Percentiles rank a stretch among this genome's conserved stretches.
These are phyloP conservation scores for Euphorbia schlechtendalii DNA, from an alignment of 441 rosid species.

Conservation along the genomic window DNA sequence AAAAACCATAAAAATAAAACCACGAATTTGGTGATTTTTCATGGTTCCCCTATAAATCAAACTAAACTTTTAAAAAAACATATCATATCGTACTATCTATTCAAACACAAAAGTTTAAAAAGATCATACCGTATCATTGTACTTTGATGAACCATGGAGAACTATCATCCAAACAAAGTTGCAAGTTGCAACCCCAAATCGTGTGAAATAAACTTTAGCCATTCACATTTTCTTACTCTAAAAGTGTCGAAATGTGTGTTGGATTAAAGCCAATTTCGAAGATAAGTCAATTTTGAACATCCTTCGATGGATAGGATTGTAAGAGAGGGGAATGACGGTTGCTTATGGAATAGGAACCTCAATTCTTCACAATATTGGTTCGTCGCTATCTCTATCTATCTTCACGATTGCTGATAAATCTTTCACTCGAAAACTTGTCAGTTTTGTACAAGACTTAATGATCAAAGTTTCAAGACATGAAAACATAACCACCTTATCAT, in stretches of 20 bases:
- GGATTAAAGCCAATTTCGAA: slow-evolving; percentile 7
- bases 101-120: too few relatives aligned
- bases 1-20: too few relatives aligned
- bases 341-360: slow-evolving; percentile 2
- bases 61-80: too few relatives aligned
- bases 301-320: neutral
- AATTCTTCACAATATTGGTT: neutral
- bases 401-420: slow-evolving; percentile 8
- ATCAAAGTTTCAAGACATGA: slow-evolving; percentile 12
- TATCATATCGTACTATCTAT: too few relatives aligned
- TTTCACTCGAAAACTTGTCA: slow-evolving; percentile 2
- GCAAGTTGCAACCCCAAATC: too few relatives aligned
- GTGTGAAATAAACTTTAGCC: slow-evolving; percentile 8
- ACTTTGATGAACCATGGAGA: too few relatives aligned
- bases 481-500: neutral
- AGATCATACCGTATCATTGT: too few relatives aligned
- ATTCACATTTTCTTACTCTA: neutral
- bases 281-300: neutral
- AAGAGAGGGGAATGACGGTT: slow-evolving; percentile 13
- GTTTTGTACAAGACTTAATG: neutral
- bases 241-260: slow-evolving; percentile 16
- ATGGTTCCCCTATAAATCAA: too few relatives aligned
- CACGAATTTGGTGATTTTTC: too few relatives aligned
- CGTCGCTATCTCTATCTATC: too few relatives aligned
- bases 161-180: too few relatives aligned